Percentiles rank a stretch among this genome's conserved stretches.
Conservation (phyloP, 2,329 filamentous ascomycete genomes). For the Grosmannia penicillata region DNA sequence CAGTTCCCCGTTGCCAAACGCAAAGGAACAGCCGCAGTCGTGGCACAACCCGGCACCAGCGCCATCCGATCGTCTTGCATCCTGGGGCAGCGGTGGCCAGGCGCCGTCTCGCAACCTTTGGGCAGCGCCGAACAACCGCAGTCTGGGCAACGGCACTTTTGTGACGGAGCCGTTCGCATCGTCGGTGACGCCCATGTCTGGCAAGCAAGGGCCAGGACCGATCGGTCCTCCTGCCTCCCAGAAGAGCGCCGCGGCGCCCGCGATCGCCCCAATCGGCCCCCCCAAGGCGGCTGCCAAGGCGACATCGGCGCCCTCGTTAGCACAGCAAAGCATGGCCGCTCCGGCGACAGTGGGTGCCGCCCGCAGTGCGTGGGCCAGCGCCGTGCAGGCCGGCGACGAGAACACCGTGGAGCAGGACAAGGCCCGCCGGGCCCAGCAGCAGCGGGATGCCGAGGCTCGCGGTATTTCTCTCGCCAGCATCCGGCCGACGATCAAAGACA, state of each 20-base stretch:
- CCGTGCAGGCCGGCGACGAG: conserved; percentile 32
- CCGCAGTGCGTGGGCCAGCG: conserved; percentile 21
- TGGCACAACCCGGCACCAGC: conserved; percentile 23
- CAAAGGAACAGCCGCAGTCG: conserved; percentile 10
- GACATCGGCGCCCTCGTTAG: neutral
- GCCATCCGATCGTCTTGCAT: conserved; percentile 30
- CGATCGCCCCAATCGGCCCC: conserved; percentile 23
- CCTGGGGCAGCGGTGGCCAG: conserved; percentile 33
- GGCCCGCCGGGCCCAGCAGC: conserved; percentile 24
- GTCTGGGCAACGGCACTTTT: conserved; percentile 67
- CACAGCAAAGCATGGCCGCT: too few species aligned
- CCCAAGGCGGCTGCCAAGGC: conserved; percentile 8
- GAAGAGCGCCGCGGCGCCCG: conserved; percentile 9
- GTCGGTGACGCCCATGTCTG: conserved; percentile 17
- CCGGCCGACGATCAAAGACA: conserved; percentile 35
- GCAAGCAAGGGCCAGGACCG: conserved; percentile 25
- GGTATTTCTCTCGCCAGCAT: conserved; percentile 28
- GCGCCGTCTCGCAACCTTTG: conserved; percentile 48
- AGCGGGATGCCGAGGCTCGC: conserved; percentile 28
- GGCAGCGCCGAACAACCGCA: conserved; percentile 58
- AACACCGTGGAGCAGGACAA: conserved; percentile 23
- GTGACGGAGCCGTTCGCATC: conserved; percentile 29
- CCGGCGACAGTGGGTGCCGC: too few species aligned
- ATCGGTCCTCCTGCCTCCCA: conserved; percentile 21
- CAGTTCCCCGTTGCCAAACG: neutral